Conservation (phyloP, 2,329 filamentous ascomycete species). For the Hymenoscyphus albidus region DNA sequence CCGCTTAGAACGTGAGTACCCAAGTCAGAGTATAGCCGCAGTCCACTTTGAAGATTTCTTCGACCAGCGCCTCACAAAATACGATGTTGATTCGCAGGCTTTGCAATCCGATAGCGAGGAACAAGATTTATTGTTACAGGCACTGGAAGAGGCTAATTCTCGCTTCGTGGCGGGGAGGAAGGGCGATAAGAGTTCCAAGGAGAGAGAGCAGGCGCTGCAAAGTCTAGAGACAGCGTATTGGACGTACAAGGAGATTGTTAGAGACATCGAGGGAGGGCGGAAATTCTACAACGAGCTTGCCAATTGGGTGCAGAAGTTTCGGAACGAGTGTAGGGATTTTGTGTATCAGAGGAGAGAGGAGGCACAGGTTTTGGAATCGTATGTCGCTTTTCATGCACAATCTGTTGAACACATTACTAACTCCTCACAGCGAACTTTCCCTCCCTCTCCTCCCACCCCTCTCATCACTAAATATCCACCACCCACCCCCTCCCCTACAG, state of each 20-base stretch:
- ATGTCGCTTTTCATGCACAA: slow-evolving; percentile 33
- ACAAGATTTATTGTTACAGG: slow-evolving; percentile 66
- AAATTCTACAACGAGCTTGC: slow-evolving; percentile 98
- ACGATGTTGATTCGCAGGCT: slow-evolving; percentile 72
- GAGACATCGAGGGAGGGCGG: slow-evolving; percentile 82
- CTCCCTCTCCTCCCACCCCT: slow-evolving; percentile 17
- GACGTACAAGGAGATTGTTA: slow-evolving; percentile 94
- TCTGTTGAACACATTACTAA: not conserved
- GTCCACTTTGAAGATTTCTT: slow-evolving; percentile 93
- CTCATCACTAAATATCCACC: slow-evolving; percentile 22
- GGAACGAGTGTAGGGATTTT: slow-evolving; percentile 76
- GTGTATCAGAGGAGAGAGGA: slow-evolving; percentile 77
- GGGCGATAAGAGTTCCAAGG: slow-evolving; percentile 56
- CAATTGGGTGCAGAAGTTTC: slow-evolving; percentile 78
- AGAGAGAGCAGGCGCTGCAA: slow-evolving; percentile 84
- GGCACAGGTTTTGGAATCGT: slow-evolving; percentile 74
- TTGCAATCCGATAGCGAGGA: slow-evolving; percentile 69
- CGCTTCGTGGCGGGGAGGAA: slow-evolving; percentile 70
- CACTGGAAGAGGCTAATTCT: slow-evolving; percentile 71
- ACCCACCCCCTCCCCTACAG: slow-evolving; percentile 16
- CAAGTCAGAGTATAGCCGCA: slow-evolving; percentile 77
- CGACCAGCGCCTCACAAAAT: slow-evolving; percentile 73
- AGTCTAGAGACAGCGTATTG: slow-evolving; percentile 85
- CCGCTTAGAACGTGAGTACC: slow-evolving; percentile 79
- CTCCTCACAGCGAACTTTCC: slow-evolving; percentile 29